phyloP scores from a whole-genome alignment of 495 filamentous ascomycete genomes.

The Penicillium coprophilum region DNA sequence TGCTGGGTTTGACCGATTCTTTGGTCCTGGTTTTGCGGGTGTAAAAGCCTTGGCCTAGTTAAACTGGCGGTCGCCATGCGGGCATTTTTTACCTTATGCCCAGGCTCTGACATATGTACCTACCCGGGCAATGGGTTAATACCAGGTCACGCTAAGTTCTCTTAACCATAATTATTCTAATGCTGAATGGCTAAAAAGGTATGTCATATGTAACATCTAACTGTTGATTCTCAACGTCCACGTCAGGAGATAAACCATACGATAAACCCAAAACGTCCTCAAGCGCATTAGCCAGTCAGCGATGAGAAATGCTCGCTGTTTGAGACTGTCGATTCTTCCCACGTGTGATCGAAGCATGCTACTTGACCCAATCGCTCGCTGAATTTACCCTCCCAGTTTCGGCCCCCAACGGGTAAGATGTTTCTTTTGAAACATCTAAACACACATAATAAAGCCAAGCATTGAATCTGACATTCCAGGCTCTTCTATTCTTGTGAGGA shows the following conservation, averaged over 20 bases:
- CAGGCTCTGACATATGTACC: background rate
- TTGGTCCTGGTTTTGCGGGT: conserved; percentile 1
- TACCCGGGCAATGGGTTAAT: background rate
- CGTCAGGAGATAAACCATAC: background rate
- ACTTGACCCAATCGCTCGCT: conserved; percentile 9
- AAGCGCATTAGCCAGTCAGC: conserved; percentile 15
- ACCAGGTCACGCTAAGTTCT: background rate
- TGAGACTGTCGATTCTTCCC: background rate
- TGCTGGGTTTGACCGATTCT: conserved; percentile 11
- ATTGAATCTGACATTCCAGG: background rate
- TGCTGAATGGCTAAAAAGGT: background rate
- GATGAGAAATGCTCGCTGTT: background rate
- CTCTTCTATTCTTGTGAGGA: conserved; percentile 7
- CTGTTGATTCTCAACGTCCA: conserved; percentile 7
- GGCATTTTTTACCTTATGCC: background rate
- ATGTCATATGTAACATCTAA: background rate
- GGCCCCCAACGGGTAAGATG: background rate
- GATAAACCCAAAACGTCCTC: background rate
- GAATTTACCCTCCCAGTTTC: background rate
- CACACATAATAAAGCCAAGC: background rate
- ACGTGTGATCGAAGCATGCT: conserved; percentile 12
- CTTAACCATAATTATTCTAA: conserved; percentile 3
- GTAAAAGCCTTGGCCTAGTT: background rate
- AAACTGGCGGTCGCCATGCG: conserved; percentile 6
- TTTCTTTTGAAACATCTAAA: background rate